Percentiles rank a stretch among this genome's conserved stretches.
phyloP scores from a whole-genome alignment of 2,329 filamentous ascomycete species.

The Penicillium sp. region DNA sequence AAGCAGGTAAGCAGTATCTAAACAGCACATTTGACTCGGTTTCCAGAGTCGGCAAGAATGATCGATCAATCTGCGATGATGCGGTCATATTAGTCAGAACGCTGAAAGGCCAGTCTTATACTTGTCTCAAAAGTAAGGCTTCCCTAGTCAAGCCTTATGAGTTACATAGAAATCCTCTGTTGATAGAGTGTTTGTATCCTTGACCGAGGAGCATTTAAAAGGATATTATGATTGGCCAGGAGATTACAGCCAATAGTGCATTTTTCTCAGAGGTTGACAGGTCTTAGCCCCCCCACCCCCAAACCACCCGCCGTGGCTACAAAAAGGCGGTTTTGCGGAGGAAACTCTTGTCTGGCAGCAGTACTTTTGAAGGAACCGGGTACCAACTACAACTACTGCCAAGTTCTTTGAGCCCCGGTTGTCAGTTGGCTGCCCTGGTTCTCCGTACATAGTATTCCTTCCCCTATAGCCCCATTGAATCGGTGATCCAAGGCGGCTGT shows the following conservation, averaged over 20 bases:
- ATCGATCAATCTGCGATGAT: neutral
- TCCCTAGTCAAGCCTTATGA: neutral
- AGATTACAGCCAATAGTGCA: neutral
- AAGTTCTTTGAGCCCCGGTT: neutral
- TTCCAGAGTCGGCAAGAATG: neutral
- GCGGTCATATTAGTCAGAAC: neutral
- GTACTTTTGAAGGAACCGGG: neutral
- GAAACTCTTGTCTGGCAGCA: neutral
- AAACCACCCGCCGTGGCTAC: neutral
- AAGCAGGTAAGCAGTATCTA: neutral
- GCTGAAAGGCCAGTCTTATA: neutral
- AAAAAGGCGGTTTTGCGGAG: neutral
- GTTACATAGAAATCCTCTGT: neutral
- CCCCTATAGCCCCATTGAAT: no score
- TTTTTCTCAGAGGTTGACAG: slow-evolving; percentile 4
- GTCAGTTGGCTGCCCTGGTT: neutral
- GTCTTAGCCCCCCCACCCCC: neutral
- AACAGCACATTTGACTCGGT: neutral
- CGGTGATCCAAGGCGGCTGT: neutral
- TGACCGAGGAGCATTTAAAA: neutral
- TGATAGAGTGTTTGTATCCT: neutral
- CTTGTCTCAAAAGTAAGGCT: neutral
- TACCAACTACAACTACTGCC: neutral
- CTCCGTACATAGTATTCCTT: no score
- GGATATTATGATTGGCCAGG: neutral